Conservation (phyloP, 495 filamentous ascomycete genomes). For the Cercophora samala region DNA sequence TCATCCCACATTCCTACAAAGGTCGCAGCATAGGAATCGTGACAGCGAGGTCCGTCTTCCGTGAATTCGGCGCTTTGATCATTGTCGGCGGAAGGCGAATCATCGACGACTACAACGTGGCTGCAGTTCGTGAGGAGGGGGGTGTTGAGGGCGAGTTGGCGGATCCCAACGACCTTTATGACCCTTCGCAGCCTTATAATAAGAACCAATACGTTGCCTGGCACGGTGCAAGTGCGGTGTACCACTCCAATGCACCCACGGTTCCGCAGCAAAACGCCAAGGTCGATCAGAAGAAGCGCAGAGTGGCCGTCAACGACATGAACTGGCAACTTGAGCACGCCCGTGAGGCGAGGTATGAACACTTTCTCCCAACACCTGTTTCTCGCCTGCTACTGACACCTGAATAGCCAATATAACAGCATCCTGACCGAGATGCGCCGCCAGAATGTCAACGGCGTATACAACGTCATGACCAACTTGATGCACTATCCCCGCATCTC, state of each 20-base stretch:
- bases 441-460: slow-evolving; percentile 68
- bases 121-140: slow-evolving; percentile 71
- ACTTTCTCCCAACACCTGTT: neutral
- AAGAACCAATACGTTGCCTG: slow-evolving; percentile 96
- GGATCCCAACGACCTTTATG: slow-evolving; percentile 77
- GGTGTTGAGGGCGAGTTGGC: slow-evolving; percentile 86
- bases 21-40: slow-evolving; percentile 96
- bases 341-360: slow-evolving; percentile 73
- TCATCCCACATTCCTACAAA: slow-evolving; percentile 98
- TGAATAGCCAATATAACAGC: slow-evolving; percentile 75
- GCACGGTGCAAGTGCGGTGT: slow-evolving; percentile 94
- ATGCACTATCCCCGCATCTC: slow-evolving; percentile 84
- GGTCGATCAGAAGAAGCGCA: slow-evolving; percentile 69
- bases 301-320: slow-evolving; percentile 84
- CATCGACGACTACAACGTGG: slow-evolving; percentile 84
- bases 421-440: slow-evolving; percentile 61
- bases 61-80: slow-evolving; percentile 92
- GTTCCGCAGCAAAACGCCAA: slow-evolving; percentile 75
- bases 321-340: slow-evolving; percentile 98
- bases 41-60: slow-evolving; percentile 92
- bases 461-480: slow-evolving; percentile 88
- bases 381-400: neutral
- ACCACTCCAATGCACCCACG: slow-evolving; percentile 76
- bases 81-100: slow-evolving; percentile 85
- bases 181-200: slow-evolving; percentile 75